phyloP scores from a whole-genome alignment of 768 basidiomycete species.

The Suillus discolor region DNA sequence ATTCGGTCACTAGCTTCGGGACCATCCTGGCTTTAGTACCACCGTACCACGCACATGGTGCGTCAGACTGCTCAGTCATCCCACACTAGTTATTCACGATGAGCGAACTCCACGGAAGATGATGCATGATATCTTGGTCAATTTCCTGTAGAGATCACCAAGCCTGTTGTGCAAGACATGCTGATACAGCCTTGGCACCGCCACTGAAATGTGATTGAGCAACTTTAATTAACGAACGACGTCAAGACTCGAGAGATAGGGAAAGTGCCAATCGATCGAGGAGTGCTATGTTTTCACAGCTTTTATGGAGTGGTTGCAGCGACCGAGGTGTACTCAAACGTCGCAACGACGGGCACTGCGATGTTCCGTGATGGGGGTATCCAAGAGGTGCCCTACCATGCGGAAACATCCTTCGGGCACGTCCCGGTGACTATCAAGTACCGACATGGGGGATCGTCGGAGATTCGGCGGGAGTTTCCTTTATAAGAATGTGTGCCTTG shows the following conservation, averaged over 20 bases:
- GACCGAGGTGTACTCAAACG: not conserved
- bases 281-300: too few relatives aligned
- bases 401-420: not conserved
- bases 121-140: not conserved
- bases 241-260: not conserved
- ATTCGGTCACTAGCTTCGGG: not conserved
- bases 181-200: not conserved
- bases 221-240: not conserved
- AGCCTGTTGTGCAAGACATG: not conserved
- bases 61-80: not conserved
- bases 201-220: not conserved
- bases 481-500: not conserved
- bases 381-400: not conserved
- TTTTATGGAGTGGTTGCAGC: too few relatives aligned
- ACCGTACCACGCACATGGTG: not conserved
- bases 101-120: not conserved
- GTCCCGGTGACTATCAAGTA: not conserved
- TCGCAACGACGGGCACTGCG: conserved; percentile 2
- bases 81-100: not conserved
- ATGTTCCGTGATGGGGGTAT: not conserved
- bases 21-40: not conserved
- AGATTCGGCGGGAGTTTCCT: not conserved
- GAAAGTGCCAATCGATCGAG: too few relatives aligned
- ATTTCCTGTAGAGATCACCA: not conserved
- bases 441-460: not conserved